phyloP scores from a whole-genome alignment of 352 stramenopile genomes.

The Hyaloperonospora arabidopsidis region DNA sequence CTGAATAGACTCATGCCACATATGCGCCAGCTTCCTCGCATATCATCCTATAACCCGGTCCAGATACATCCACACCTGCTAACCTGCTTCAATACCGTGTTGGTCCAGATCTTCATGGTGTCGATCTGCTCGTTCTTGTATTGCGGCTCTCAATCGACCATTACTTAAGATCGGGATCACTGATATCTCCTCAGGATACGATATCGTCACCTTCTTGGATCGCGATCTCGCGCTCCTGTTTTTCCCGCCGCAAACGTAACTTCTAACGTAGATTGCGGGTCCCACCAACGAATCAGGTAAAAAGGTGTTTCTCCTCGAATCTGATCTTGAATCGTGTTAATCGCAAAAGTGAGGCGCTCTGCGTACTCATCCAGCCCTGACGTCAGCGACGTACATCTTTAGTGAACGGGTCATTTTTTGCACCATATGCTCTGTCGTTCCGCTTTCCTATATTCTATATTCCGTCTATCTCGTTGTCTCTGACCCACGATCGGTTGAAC shows the following conservation, averaged over 20 bases:
- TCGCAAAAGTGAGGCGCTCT: background rate
- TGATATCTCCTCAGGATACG: slow-evolving; percentile 7
- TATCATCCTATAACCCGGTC: background rate
- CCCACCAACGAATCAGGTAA: no score
- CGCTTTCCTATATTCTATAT: background rate
- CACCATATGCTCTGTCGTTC: background rate
- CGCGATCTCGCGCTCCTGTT: no score
- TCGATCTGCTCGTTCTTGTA: background rate
- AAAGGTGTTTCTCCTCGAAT: no score
- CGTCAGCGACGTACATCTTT: background rate
- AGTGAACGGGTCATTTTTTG: background rate
- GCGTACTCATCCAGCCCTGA: background rate
- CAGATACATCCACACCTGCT: slow-evolving; percentile 3
- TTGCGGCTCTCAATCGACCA: background rate
- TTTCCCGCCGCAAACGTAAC: no score
- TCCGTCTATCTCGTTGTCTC: background rate
- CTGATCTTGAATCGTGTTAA: background rate
- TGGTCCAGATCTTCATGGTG: slow-evolving; percentile 1
- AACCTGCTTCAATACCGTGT: background rate
- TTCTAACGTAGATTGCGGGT: no score
- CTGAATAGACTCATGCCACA: no score
- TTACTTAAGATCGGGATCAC: background rate
- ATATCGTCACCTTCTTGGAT: slow-evolving; percentile 2
- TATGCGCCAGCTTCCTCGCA: no score
- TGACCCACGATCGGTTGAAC: background rate